Evolutionary conservation across 2,329 filamentous ascomycete genomes (phyloP).

Genomic region (Trichoderma arundinaceum): DNA sequence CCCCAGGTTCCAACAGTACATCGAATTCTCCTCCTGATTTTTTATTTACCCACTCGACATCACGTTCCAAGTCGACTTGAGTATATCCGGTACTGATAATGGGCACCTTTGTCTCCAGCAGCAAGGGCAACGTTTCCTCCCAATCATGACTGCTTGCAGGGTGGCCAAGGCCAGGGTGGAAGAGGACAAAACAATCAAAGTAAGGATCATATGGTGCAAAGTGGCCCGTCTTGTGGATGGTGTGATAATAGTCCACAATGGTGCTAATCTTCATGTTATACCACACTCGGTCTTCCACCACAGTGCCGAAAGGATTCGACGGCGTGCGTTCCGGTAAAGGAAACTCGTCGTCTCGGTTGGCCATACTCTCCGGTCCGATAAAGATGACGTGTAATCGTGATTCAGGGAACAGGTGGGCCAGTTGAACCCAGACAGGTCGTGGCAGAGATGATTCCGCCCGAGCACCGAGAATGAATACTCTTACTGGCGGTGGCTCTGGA

Average conservation of each 20-base stretch:
- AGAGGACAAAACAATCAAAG: slow-evolving; percentile 96
- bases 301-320: slow-evolving; percentile 87
- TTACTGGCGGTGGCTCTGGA: slow-evolving; percentile 83
- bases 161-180: slow-evolving; percentile 95
- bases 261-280: slow-evolving; percentile 95
- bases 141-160: slow-evolving; percentile 93
- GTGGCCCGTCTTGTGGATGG: slow-evolving; percentile 85
- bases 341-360: slow-evolving; percentile 90
- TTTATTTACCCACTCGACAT: slow-evolving; percentile 87
- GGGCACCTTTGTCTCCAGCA: slow-evolving; percentile 94
- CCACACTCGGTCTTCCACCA: slow-evolving; percentile 89
- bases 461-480: slow-evolving; percentile 91
- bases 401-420: slow-evolving; percentile 93
- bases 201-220: slow-evolving; percentile 97
- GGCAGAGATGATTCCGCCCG: slow-evolving; percentile 97
- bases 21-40: slow-evolving; percentile 91
- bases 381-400: slow-evolving; percentile 90
- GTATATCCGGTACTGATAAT: slow-evolving; percentile 96
- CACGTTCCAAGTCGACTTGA: slow-evolving; percentile 90
- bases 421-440: slow-evolving; percentile 89
- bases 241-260: slow-evolving; percentile 98
- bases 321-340: slow-evolving; percentile 86
- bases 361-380: slow-evolving; percentile 95
- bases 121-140: slow-evolving; percentile 84
- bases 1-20: slow-evolving; percentile 85